Evolutionary conservation across 2,329 filamentous ascomycete genomes (phyloP).

Genomic region (Tolypocladium nubicola): DNA sequence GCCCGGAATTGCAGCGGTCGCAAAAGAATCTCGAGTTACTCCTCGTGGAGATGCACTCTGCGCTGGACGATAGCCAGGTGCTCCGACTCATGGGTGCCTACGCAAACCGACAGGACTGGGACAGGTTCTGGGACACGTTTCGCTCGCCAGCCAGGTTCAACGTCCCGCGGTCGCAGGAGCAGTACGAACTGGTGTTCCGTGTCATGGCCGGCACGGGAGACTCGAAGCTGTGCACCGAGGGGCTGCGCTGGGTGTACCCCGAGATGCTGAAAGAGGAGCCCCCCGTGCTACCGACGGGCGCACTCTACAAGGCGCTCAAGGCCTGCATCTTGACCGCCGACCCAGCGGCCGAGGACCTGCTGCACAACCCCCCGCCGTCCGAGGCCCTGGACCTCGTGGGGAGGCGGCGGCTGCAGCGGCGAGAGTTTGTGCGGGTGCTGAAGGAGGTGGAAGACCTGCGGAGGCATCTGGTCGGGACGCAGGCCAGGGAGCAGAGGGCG

Average conservation of each 20-base stretch:
- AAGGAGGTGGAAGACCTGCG: constrained; percentile 17
- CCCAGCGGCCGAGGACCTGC: constrained; percentile 29
- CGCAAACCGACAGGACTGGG: constrained; percentile 37
- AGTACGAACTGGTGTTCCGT: constrained; percentile 46
- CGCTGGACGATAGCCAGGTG: constrained; percentile 28
- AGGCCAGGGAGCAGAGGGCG: constrained; percentile 8
- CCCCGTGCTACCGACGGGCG: constrained; percentile 30
- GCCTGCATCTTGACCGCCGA: constrained; percentile 46
- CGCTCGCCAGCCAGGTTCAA: constrained; percentile 40
- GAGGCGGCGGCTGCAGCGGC: constrained; percentile 12
- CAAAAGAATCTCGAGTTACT: constrained; percentile 35
- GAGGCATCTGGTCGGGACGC: constrained; percentile 2
- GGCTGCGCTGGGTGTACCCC: constrained; percentile 41
- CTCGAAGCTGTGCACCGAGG: constrained; percentile 32
- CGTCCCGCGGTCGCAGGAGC: constrained; percentile 32
- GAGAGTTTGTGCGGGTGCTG: constrained; percentile 22
- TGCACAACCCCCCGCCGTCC: constrained; percentile 8
- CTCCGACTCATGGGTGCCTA: constrained; percentile 35
- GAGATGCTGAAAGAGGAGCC: constrained; percentile 49
- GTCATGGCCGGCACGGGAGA: constrained; percentile 34
- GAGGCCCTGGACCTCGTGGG: constrained; percentile 5
- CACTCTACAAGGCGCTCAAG: constrained; percentile 37
- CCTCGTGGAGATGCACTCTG: constrained; percentile 23
- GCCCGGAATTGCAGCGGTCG: constrained; percentile 23
- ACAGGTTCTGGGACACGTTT: constrained; percentile 51